Evolutionary conservation across 306 rosid species (phyloP).

Genomic region (Sechiopsis laciniata): DNA sequence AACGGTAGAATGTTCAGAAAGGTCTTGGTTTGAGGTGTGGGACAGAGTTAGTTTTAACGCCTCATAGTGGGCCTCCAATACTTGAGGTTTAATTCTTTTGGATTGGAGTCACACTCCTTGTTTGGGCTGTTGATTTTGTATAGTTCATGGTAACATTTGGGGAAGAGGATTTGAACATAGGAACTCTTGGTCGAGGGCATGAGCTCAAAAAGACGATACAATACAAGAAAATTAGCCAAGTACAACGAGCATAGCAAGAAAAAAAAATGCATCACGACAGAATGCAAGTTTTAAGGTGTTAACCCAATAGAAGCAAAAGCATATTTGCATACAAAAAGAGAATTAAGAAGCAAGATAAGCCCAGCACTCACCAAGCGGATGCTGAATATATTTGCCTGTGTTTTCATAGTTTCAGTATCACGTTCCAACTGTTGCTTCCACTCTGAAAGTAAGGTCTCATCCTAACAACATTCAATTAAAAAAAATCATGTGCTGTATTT

Average conservation of each 20-base stretch:
- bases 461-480: conserved; percentile 37
- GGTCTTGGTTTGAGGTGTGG: too few species aligned
- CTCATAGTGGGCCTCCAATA: neutral
- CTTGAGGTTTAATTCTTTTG: neutral
- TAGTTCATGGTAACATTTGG: neutral
- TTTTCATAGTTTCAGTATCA: conserved; percentile 80
- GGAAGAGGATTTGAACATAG: too few species aligned
- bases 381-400: conserved; percentile 62
- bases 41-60: neutral
- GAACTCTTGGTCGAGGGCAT: too few species aligned
- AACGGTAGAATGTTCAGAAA: too few species aligned
- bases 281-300: neutral
- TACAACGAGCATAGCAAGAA: too few species aligned
- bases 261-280: neutral
- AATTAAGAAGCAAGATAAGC: neutral
- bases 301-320: neutral
- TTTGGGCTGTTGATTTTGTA: neutral
- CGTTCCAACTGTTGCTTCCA: conserved; percentile 88
- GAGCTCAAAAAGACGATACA: neutral
- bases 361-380: conserved; percentile 62
- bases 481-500: conserved; percentile 19
- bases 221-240: too few species aligned
- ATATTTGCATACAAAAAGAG: neutral
- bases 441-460: conserved; percentile 64
- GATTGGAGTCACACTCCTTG: neutral